Base-by-base conservation (phyloP, 306 rosid species). In the Medicago arabica region DNA sequence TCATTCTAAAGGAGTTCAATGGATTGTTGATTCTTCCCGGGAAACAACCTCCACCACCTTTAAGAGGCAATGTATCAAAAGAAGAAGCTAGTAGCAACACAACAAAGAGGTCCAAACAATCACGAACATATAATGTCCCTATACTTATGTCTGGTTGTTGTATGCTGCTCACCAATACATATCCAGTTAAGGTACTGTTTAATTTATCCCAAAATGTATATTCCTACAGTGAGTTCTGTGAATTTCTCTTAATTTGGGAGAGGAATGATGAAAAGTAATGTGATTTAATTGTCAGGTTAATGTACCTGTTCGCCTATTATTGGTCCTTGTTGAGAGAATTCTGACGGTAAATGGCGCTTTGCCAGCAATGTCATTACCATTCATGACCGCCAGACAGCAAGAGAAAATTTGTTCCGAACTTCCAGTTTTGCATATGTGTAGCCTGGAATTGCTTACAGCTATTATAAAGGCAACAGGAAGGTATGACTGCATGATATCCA, bases 341-440 rank as follows among this genome's bases (percentile, higher is more conserved):
- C 72, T 96, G 80, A 86, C 44, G 81, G 87, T 90, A 75, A 89
- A 92, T 75, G 98, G 96, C 65, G 86, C 97, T 68, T 65, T 91
- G 77, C 89, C 96, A 69, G 86, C 74, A 70, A 83, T 84, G 44
- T 69, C 87, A 71, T 55, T 77, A 78, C 88, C 90, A 70, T 92
- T 96, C 82, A 75, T 87, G 89, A 89, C 97, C 57, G 75, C 87
- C 67, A 82, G 69, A 81, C 93, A 90, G 76, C 98, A 96, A 87
- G 97, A 92, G 75, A 81, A 80, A 46, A 79, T 96, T 59, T 90
- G 96, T 82, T 90, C 90, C 13, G 91, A 88, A 82, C 99, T 96
- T 82, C 98, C 99, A 31, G 83, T 61, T 28, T 82, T 92, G 87
- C 99, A 96, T 83, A 84, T 69, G 23, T 58, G 73, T 76, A 63